Percentiles rank a stretch among this genome's conserved stretches.
phyloP scores from a whole-genome alignment of 352 stramenopile genomes.

The Globisporangium viniferum region DNA sequence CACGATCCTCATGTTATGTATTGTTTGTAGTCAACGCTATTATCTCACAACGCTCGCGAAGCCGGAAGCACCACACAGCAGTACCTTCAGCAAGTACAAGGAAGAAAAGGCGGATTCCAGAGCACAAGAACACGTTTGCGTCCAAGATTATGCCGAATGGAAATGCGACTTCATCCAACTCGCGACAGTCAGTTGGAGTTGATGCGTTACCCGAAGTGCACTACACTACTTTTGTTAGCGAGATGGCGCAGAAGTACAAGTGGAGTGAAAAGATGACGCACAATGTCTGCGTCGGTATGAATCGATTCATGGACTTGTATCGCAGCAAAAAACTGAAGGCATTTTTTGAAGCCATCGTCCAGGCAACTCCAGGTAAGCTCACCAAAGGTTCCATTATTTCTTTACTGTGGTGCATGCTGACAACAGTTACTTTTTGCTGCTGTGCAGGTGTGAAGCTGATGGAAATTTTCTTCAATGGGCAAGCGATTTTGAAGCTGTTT shows the following conservation, averaged over 20 bases:
- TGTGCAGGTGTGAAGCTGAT: constrained; percentile 29
- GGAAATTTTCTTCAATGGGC: constrained; percentile 27
- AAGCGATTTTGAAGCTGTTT: constrained; percentile 41
- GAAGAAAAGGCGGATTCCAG: constrained; percentile 5
- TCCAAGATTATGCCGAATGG: neutral
- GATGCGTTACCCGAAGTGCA: constrained; percentile 4
- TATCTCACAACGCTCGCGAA: neutral
- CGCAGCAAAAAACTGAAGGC: constrained; percentile 33
- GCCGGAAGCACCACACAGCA: neutral
- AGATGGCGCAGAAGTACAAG: constrained; percentile 29
- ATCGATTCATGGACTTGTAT: constrained; percentile 38
- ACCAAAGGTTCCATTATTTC: neutral
- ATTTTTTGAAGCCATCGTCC: constrained; percentile 36
- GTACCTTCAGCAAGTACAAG: neutral
- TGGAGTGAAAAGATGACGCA: constrained; percentile 34
- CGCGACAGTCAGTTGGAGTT: neutral
- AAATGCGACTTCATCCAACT: neutral
- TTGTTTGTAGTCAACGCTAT: constrained; percentile 5
- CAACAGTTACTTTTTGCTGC: neutral
- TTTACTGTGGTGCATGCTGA: constrained; percentile 4
- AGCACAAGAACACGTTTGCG: neutral
- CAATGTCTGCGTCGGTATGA: constrained; percentile 34
- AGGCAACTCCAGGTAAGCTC: constrained; percentile 32
- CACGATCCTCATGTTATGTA: neutral
- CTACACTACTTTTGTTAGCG: constrained; percentile 33